These are phyloP conservation scores for Citrus maxima DNA, from an alignment of 345 rosid genomes.

Conservation along the genomic window DNA sequence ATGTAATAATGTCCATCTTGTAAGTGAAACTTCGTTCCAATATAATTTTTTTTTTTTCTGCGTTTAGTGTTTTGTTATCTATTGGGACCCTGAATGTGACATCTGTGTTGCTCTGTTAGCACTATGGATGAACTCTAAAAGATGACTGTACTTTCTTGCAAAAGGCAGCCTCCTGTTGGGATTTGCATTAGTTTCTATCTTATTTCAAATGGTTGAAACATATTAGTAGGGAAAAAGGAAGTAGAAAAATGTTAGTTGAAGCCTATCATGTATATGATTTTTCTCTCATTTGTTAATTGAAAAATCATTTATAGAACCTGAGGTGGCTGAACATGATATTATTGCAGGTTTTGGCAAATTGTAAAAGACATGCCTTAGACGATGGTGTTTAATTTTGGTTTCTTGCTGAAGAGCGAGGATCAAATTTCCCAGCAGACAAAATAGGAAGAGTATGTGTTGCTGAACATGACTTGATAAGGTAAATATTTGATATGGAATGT, in stretches of 20 bases:
- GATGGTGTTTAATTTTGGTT: constrained; percentile 1
- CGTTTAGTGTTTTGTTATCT: neutral
- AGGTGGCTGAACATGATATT: constrained; percentile 16
- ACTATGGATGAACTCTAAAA: neutral
- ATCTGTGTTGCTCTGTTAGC: neutral
- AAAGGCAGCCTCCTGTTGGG: neutral
- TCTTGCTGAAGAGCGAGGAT: constrained; percentile 7
- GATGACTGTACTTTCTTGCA: neutral
- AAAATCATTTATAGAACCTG: neutral
- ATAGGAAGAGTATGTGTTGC: neutral
- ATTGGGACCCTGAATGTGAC: neutral
- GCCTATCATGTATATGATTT: neutral
- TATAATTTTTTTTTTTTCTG: neutral
- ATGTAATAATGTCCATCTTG: neutral
- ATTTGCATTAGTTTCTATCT: neutral
- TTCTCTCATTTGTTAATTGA: neutral
- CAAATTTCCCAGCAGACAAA: neutral
- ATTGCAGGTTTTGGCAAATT: constrained; percentile 22
- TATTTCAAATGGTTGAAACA: neutral
- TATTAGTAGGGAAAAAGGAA: neutral
- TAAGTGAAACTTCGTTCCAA: neutral
- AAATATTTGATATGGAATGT: constrained; percentile 22
- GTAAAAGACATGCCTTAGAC: constrained; percentile 6
- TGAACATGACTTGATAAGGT: constrained; percentile 19
- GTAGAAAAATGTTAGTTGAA: neutral